phyloP scores from a whole-genome alignment of 495 filamentous ascomycete species.

The Bacidia gigantensis region DNA sequence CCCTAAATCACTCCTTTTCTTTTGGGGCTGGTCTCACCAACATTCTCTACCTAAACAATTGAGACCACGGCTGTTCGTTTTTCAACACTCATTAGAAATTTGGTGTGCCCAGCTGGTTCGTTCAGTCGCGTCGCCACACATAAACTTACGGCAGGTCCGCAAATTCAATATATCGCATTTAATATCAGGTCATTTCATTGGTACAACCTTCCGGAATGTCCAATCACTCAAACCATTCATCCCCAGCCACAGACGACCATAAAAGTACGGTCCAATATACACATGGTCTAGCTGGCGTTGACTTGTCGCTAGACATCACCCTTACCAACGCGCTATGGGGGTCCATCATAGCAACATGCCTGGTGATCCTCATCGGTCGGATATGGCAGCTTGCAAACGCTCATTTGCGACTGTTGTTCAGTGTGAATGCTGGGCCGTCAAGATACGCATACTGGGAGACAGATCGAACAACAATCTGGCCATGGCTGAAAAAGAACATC shows the following conservation, averaged over 20 bases:
- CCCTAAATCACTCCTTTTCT: not conserved
- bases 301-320: constrained; percentile 13
- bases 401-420: constrained; percentile 58
- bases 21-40: not conserved
- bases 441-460: constrained; percentile 48
- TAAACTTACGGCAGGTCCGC: not conserved
- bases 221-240: not conserved
- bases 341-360: constrained; percentile 34
- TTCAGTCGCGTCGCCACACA: not conserved
- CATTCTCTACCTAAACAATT: not conserved
- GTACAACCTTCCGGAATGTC: not conserved
- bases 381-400: constrained; percentile 48
- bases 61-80: not conserved
- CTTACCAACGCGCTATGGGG: constrained; percentile 22
- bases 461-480: constrained; percentile 54
- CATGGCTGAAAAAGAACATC: constrained; percentile 63
- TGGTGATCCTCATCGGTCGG: constrained; percentile 41
- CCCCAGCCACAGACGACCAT: constrained; percentile 2
- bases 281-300: constrained; percentile 16
- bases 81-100: not conserved
- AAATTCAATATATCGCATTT: not conserved
- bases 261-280: constrained; percentile 6
- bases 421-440: constrained; percentile 35
- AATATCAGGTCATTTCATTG: not conserved
- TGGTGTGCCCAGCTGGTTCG: not conserved